phyloP scores from a whole-genome alignment of 78 protist genomes.

The Tieghemostelium lacteum region DNA sequence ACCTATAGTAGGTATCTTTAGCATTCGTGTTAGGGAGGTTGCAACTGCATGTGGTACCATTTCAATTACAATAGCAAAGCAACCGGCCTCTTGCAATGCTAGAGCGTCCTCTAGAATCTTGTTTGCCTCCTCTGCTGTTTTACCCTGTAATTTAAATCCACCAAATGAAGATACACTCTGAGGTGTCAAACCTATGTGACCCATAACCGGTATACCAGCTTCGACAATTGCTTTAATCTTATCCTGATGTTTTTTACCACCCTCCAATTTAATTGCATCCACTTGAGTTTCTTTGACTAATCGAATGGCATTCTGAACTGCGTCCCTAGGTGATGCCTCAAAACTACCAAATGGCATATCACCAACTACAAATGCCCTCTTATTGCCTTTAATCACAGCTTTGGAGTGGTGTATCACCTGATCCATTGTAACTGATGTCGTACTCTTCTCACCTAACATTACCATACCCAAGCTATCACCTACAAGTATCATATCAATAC shows the following conservation, averaged over 20 bases:
- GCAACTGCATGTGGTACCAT: conserved; percentile 91
- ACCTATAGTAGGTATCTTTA: conserved; percentile 94
- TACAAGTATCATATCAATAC: conserved; percentile 67
- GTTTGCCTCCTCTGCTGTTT: conserved; percentile 63
- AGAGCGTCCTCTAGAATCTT: conserved; percentile 90
- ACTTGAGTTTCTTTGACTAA: conserved; percentile 87
- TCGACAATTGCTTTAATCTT: conserved; percentile 61
- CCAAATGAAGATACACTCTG: conserved; percentile 89
- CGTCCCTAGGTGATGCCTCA: conserved; percentile 75
- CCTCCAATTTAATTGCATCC: conserved; percentile 95
- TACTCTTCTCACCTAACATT: conserved; percentile 89
- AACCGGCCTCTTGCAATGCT: conserved; percentile 94
- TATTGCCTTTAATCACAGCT: conserved; percentile 86
- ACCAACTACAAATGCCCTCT: conserved; percentile 86
- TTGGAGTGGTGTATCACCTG: conserved; percentile 91
- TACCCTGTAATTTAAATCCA: conserved; percentile 93
- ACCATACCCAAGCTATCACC: conserved; percentile 96
- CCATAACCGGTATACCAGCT: conserved; percentile 95
- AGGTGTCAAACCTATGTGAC: conserved; percentile 96
- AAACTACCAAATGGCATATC: conserved; percentile 97
- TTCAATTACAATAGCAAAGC: conserved; percentile 92
- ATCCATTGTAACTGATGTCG: conserved; percentile 91
- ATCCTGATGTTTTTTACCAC: conserved; percentile 80
- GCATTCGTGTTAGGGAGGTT: conserved; percentile 68
- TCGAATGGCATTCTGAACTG: conserved; percentile 89